Percentiles rank a stretch among this genome's conserved stretches.
Evolutionary conservation across 1,139 yeast genomes (phyloP).

Genomic region (Suhomyces anneliseae): DNA sequence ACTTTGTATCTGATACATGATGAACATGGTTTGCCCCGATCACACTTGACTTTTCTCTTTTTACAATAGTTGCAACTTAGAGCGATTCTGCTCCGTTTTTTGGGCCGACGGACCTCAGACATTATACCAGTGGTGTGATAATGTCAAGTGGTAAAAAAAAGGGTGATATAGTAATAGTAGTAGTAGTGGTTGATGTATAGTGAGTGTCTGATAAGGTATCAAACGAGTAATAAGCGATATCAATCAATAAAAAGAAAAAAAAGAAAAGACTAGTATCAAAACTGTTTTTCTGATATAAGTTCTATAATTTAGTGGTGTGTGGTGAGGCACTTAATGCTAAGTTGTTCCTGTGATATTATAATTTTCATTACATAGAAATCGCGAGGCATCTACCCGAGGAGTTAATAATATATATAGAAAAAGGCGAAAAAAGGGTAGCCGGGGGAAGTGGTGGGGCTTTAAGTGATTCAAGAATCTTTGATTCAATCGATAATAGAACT

Average conservation of each 20-base stretch:
- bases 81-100: constrained; percentile 20
- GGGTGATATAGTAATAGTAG: neutral
- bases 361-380: neutral
- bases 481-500: too few relatives aligned
- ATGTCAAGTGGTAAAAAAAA: neutral
- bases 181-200: too few relatives aligned
- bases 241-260: too few relatives aligned
- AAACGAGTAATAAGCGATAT: too few relatives aligned
- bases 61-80: constrained; percentile 25
- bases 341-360: neutral
- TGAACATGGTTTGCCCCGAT: constrained; percentile 24
- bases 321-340: neutral
- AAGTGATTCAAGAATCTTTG: too few relatives aligned
- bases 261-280: too few relatives aligned
- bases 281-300: too few relatives aligned
- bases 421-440: too few relatives aligned
- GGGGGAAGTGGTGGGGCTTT: too few relatives aligned
- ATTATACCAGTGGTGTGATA: constrained; percentile 1
- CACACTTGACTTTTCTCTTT: constrained; percentile 26
- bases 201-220: too few relatives aligned
- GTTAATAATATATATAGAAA: neutral
- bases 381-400: neutral
- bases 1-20: constrained; percentile 22
- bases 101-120: constrained; percentile 9
- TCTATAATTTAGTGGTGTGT: too few relatives aligned